phyloP scores from a whole-genome alignment of 1,139 yeast species.

The Yamadazyma buinensis region DNA sequence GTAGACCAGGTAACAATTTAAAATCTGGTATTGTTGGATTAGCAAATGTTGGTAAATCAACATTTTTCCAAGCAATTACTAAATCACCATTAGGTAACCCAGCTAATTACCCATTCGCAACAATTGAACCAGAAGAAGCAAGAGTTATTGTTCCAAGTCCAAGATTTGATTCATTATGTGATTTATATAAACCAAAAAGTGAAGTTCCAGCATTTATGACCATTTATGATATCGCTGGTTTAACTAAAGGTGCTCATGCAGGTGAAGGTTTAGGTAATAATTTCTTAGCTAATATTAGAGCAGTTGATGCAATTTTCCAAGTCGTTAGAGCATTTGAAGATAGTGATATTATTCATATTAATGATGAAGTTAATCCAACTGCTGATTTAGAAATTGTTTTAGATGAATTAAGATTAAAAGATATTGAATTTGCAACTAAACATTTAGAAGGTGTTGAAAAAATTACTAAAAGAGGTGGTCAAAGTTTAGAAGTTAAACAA shows the following conservation, averaged over 20 bases:
- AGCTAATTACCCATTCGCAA: constrained; percentile 97
- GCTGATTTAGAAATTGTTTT: constrained; percentile 92
- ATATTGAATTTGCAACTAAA: constrained; percentile 89
- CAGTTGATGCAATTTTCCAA: constrained; percentile 97
- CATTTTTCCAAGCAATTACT: constrained; percentile 83
- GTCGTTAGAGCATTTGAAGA: constrained; percentile 98
- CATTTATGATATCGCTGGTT: constrained; percentile 95
- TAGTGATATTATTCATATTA: constrained; percentile 96
- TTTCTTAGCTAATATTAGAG: constrained; percentile 94
- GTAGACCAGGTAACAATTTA: constrained; percentile 97
- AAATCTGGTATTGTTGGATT: constrained; percentile 96
- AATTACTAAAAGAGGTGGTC: constrained; percentile 91
- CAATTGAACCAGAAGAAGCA: constrained; percentile 99
- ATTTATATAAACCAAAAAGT: constrained; percentile 75
- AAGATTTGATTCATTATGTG: constrained; percentile 73
- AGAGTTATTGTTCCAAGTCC: constrained; percentile 94
- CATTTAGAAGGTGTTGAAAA: constrained; percentile 86
- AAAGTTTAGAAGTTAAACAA: constrained; percentile 90
- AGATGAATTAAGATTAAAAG: constrained; percentile 92
- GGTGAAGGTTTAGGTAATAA: constrained; percentile 99
- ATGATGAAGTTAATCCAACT: constrained; percentile 95
- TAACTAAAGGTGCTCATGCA: constrained; percentile 94
- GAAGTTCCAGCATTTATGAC: constrained; percentile 94
- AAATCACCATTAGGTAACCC: constrained; percentile 95
- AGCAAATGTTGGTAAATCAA: constrained; percentile 96